A percentile compares a stretch with the other conserved stretches of the same genome.
These are phyloP conservation scores for Tympanopsis confertula DNA, from an alignment of 2,329 filamentous ascomycete genomes.

Conservation along the genomic window DNA sequence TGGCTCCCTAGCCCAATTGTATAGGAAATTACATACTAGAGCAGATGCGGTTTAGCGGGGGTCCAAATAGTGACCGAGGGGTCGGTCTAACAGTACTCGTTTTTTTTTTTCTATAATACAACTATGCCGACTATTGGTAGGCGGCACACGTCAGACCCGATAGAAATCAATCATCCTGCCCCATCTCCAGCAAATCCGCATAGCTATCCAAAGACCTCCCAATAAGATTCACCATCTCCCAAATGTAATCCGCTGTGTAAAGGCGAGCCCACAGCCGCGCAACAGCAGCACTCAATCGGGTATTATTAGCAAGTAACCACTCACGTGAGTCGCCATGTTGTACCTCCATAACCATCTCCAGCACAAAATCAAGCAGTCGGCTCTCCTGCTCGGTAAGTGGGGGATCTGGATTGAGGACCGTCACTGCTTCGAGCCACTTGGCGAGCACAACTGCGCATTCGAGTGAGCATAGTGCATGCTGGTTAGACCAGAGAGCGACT, in stretches of 20 bases:
- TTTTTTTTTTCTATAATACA: too few species aligned
- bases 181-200: not conserved
- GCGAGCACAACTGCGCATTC: conserved; percentile 31
- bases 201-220: conserved; percentile 16
- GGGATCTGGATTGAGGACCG: conserved; percentile 9
- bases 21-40: too few species aligned
- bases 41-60: too few species aligned
- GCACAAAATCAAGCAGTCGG: conserved; percentile 17
- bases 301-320: conserved; percentile 18
- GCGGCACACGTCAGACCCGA: too few species aligned
- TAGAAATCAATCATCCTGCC: too few species aligned
- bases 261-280: conserved; percentile 14
- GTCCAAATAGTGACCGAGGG: too few species aligned
- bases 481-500: conserved; percentile 30
- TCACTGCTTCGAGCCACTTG: conserved; percentile 18
- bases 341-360: conserved; percentile 17
- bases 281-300: conserved; percentile 10
- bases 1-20: too few species aligned
- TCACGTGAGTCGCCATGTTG: conserved; percentile 2
- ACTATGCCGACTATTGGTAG: too few species aligned
- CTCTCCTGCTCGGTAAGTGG: conserved; percentile 16
- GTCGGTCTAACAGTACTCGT: too few species aligned
- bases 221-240: conserved; percentile 20
- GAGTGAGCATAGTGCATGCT: conserved; percentile 30
- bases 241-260: conserved; percentile 21